A percentile compares a stretch with the other conserved stretches of the same genome.
Conservation (phyloP, 139 green algal genomes). For the Picochlorum sp. region DNA sequence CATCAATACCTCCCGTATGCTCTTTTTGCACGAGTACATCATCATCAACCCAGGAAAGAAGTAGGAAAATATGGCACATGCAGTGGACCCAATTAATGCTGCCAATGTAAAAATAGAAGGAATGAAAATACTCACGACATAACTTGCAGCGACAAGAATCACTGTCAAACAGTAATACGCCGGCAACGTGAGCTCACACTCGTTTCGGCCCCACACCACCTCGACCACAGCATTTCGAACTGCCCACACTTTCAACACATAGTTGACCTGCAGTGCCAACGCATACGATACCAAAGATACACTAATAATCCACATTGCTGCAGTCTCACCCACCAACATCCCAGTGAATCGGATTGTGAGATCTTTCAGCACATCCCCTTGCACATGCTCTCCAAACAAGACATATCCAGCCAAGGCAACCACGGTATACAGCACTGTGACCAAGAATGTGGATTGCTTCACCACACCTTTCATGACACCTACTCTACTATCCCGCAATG, state of each 20-base stretch:
- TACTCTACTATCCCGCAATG: conserved; percentile 8
- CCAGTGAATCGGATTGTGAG: conserved; percentile 12
- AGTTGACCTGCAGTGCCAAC: conserved; percentile 31
- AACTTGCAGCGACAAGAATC: conserved; percentile 12
- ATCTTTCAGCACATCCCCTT: conserved; percentile 34
- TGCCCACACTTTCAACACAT: conserved; percentile 32
- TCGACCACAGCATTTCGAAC: conserved; percentile 17
- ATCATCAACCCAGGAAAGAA: conserved; percentile 11
- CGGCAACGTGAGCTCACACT: not conserved
- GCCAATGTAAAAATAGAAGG: conserved; percentile 22
- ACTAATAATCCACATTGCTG: conserved; percentile 11
- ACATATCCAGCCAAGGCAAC: conserved; percentile 27
- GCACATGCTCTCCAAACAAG: conserved; percentile 20
- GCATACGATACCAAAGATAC: conserved; percentile 9
- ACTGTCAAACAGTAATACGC: conserved; percentile 12
- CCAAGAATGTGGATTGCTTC: conserved; percentile 1
- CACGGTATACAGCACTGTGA: conserved; percentile 12
- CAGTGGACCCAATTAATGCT: conserved; percentile 19
- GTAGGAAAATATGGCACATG: conserved; percentile 32
- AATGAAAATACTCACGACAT: conserved; percentile 15
- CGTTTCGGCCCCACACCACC: not conserved
- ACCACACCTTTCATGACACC: conserved; percentile 12
- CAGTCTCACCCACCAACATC: not conserved
- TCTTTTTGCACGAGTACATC: not conserved
- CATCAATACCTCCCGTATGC: too few species aligned